Evolutionary conservation across 2,329 filamentous ascomycete genomes (phyloP), one percentile per base, ranked within the genome.

Genomic region (Colletotrichum sublineola): DNA sequence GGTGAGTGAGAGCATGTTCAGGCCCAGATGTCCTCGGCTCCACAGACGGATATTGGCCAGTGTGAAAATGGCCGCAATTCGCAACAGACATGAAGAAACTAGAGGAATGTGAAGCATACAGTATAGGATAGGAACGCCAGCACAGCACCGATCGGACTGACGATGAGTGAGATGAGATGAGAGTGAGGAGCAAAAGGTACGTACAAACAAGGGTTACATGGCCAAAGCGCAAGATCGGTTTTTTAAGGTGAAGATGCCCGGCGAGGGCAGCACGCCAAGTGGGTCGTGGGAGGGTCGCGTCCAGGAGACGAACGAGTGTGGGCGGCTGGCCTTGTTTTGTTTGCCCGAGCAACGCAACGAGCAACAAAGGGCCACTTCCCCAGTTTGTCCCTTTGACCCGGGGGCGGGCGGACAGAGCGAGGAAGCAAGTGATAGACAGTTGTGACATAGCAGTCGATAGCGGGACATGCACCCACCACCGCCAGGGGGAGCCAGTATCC

Each of bases 331-430:
- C 46, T 12, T 36, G 66, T 69, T 70, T 69, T 69, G 70, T 69
- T 72, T 72, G 70, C 53, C 66, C 53, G 70, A 72, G 70, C 70
- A 72, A 72, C 70, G 68, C 70, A 72, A 72, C 70, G 63, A 12
- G 52, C 61, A 53, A 46, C 61, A 52, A 63, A 48, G 61, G 63
- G 40, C 55, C n/a, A 42, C 52, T 66, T 38, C 48, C 56, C 63
- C 42, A 53, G 52, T 64, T 50, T 38, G 52, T 48, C 15, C 67
- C 67, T 42, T 36, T n/a, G 6, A 31, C 18, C 33, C 42, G 24
- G 8, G 1, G 29, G 29, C 50, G 40, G 50, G 50, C 40, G 42
- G 42, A 44, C 42, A 44, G 42, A 42, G 63, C 36, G 61, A 42
- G 53, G 20, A 24, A 24, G 11, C 5, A 3, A 55, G 8, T 7